A percentile compares a stretch with the other conserved stretches of the same genome.
Evolutionary conservation across 805 yeast species (phyloP).

Genomic region (Ogataea nakhonphanomensis): DNA sequence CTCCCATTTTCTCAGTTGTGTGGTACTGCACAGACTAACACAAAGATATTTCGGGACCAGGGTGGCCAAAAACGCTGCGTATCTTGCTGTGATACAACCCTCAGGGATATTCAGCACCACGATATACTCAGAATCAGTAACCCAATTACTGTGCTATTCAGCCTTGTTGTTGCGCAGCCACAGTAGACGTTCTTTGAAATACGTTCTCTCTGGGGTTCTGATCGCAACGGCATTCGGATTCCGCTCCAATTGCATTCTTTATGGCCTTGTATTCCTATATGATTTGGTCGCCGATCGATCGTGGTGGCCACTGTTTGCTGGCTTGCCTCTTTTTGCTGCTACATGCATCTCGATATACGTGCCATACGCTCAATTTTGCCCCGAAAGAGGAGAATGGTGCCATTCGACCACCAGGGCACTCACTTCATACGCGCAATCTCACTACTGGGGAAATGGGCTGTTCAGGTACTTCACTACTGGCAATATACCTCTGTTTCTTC

Average conservation of each 20-base stretch:
- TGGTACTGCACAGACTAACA: conserved; percentile 52
- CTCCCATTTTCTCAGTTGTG: conserved; percentile 46
- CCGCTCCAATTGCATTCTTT: conserved; percentile 71
- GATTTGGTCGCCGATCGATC: conserved; percentile 43
- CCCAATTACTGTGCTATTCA: conserved; percentile 55
- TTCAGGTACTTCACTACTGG: conserved; percentile 76
- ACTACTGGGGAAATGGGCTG: conserved; percentile 86
- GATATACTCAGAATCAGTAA: conserved; percentile 73
- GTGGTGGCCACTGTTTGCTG: conserved; percentile 46
- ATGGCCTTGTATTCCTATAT: conserved; percentile 63
- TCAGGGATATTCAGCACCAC: conserved; percentile 76
- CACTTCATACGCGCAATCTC: conserved; percentile 65
- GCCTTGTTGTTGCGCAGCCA: conserved; percentile 49
- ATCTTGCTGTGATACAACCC: conserved; percentile 59
- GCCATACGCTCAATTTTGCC: conserved; percentile 64
- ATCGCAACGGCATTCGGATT: conserved; percentile 58
- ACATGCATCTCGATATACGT: conserved; percentile 45
- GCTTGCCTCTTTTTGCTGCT: conserved; percentile 47
- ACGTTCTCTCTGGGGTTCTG: conserved; percentile 48
- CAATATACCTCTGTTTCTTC: conserved; percentile 77
- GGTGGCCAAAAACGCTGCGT: conserved; percentile 20
- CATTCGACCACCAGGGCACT: conserved; percentile 50
- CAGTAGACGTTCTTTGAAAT: conserved; percentile 16
- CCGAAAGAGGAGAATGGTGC: conserved; percentile 80
- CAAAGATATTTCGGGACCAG: conserved; percentile 11